A percentile compares a stretch with the other conserved stretches of the same genome.
Conservation (phyloP, 495 filamentous ascomycete genomes). For the Penicillium crystallinum region DNA sequence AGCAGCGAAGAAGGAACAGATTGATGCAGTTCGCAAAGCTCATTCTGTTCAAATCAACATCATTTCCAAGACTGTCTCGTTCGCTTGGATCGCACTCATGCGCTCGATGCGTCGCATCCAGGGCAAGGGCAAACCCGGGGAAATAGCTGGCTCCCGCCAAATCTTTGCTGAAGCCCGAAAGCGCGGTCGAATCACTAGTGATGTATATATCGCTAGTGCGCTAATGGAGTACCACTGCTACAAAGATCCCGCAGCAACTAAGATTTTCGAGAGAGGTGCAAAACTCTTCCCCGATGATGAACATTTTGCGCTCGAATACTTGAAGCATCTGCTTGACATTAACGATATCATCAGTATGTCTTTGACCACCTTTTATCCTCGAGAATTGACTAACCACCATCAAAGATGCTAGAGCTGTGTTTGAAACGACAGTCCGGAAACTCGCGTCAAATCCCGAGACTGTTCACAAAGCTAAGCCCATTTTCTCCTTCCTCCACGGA, state of each 20-base stretch:
- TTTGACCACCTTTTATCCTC: background rate
- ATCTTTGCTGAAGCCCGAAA: slow-evolving; percentile 83
- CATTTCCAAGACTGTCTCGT: slow-evolving; percentile 74
- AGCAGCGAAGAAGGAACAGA: slow-evolving; percentile 55
- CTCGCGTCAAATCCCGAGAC: slow-evolving; percentile 67
- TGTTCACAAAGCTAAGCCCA: slow-evolving; percentile 68
- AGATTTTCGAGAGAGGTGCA: slow-evolving; percentile 91
- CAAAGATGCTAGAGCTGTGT: slow-evolving; percentile 88
- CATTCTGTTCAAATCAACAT: slow-evolving; percentile 65
- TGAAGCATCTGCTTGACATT: slow-evolving; percentile 86
- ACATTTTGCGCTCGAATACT: slow-evolving; percentile 83
- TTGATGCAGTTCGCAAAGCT: slow-evolving; percentile 65
- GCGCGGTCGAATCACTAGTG: slow-evolving; percentile 79
- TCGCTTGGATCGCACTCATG: slow-evolving; percentile 91
- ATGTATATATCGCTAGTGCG: slow-evolving; percentile 88
- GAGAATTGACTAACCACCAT: slow-evolving; percentile 15
- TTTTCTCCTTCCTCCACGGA: slow-evolving; percentile 86
- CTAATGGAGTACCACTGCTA: slow-evolving; percentile 94
- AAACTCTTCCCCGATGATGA: slow-evolving; percentile 91
- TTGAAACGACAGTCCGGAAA: slow-evolving; percentile 82
- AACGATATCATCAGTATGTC: slow-evolving; percentile 92
- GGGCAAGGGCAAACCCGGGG: slow-evolving; percentile 74
- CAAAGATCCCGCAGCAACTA: slow-evolving; percentile 82
- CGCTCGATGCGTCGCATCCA: slow-evolving; percentile 90
- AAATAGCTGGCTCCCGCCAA: slow-evolving; percentile 70